phyloP scores from a whole-genome alignment of 1,284 basidiomycete genomes.

The Trichosporon faecale region DNA sequence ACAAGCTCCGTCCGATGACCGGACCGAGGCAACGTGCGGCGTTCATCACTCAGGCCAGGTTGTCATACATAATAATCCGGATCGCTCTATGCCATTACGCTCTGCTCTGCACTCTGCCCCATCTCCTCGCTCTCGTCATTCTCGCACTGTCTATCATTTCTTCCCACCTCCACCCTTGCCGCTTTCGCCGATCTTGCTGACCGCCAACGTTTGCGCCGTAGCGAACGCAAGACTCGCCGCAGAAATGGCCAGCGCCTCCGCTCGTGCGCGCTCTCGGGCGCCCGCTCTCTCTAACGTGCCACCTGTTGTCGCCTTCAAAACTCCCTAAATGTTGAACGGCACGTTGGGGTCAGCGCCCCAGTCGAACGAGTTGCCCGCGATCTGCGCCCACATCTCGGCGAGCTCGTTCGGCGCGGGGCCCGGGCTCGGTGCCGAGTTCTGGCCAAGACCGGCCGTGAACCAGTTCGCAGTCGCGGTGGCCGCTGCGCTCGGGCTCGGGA shows the following conservation, averaged over 20 bases:
- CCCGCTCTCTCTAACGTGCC: not conserved
- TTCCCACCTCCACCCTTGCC: too few relatives aligned
- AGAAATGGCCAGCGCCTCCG: too few relatives aligned
- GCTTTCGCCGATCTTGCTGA: too few relatives aligned
- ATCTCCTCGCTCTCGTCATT: too few relatives aligned
- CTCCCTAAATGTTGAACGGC: slow-evolving; percentile 43
- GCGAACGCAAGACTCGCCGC: too few relatives aligned
- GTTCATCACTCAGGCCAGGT: not conserved
- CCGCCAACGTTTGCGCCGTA: too few relatives aligned
- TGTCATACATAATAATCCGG: not conserved
- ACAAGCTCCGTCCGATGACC: not conserved
- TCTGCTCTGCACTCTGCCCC: not conserved
- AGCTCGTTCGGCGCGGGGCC: slow-evolving; percentile 20
- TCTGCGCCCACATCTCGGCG: slow-evolving; percentile 46
- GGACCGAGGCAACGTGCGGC: not conserved
- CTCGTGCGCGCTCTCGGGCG: too few relatives aligned
- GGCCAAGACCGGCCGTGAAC: slow-evolving; percentile 20
- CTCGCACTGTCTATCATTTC: too few relatives aligned
- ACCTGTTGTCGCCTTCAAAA: too few relatives aligned
- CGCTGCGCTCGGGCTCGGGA: slow-evolving; percentile 4
- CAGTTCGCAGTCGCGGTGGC: slow-evolving; percentile 6
- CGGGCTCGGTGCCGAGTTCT: slow-evolving; percentile 10
- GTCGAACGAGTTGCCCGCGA: slow-evolving; percentile 43
- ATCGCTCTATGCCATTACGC: not conserved
- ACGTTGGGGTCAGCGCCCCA: slow-evolving; percentile 50